Base-by-base conservation (phyloP, 2,329 filamentous ascomycete species). In the Aaosphaeria arxii region DNA sequence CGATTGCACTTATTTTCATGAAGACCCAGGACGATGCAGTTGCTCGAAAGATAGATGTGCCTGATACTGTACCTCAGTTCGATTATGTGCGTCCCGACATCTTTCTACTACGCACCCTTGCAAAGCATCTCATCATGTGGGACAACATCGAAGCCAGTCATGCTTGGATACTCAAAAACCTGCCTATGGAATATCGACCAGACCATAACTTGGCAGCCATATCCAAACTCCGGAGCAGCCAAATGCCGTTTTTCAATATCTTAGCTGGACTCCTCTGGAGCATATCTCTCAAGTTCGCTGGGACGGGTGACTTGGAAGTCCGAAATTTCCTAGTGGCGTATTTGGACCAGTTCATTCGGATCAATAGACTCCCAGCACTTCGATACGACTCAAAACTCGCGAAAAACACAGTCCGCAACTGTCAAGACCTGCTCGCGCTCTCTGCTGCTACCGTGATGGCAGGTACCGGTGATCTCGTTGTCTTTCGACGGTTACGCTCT, bases 71-170 rank as follows among this genome's bases (percentile, higher is more conserved):
- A 29, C 79, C 94, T 32, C 91, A 97, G 57, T 97, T 96, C 66
- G 94, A 97, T 66, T 96, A 97, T 64, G 87, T 97, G 13, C 85
- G 94, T 2, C 94, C 94, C 0, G 94, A 99, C 64, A 85, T 96
- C 39, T 87, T 99, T 54, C 82, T 99, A 5, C 78, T 99, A 7
- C 85, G 94, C 13, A 96, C 92, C 0, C 78, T 97, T 31, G 88
- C 94, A 7, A 89, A 87, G 64, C 90, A 97, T 65, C 69, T 99
- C 36, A 96, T 99, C 55, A 83, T 97, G 73, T 99, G 94, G 94
- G 87, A 87, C 53, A 77, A 83, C 50, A 94, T 99, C 44, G 77
- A 85, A 49, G 85, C 89, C 1, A 84, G 78, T 1, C 78, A 85
- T 53, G 74, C 79, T 13, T 99, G 92, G 91, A 83, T 97, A 44